These are phyloP conservation scores for Nakazawaea molendinolei DNA, from an alignment of 805 yeast genomes.

Conservation along the genomic window DNA sequence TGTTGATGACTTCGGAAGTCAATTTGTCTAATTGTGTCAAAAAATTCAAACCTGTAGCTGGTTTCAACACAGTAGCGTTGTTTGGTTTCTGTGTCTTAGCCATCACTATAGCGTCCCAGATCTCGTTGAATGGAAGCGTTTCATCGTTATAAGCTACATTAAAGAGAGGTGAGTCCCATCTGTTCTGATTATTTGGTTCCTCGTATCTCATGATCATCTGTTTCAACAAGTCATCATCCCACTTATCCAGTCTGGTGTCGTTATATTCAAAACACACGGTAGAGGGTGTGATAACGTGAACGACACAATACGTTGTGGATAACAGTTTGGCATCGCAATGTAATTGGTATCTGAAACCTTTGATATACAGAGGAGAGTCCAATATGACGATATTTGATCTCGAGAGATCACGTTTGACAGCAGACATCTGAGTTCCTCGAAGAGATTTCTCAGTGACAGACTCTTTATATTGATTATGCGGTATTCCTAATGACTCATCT, in stretches of 20 bases:
- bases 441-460: constrained; percentile 74
- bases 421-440: constrained; percentile 80
- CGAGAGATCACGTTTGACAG: constrained; percentile 75
- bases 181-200: constrained; percentile 77
- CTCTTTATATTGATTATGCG: constrained; percentile 61
- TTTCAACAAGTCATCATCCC: constrained; percentile 61
- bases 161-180: constrained; percentile 95
- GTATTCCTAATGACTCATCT: constrained; percentile 73
- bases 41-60: constrained; percentile 71
- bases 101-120: constrained; percentile 58
- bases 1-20: constrained; percentile 59
- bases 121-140: constrained; percentile 53
- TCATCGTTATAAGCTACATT: constrained; percentile 55
- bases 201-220: constrained; percentile 82
- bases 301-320: constrained; percentile 74
- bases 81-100: constrained; percentile 69
- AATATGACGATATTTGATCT: constrained; percentile 69
- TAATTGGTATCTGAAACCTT: constrained; percentile 91
- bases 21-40: constrained; percentile 69
- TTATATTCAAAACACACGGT: constrained; percentile 64
- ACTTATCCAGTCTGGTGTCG: constrained; percentile 29
- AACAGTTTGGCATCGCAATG: constrained; percentile 88
- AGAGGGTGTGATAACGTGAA: constrained; percentile 69
- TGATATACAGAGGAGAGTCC: constrained; percentile 84
- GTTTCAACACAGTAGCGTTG: constrained; percentile 75